Evolutionary conservation across 176 grass and related monocot species (phyloP), one percentile per base, ranked within the genome.

Genomic region (Eremochloa ophiuroides): DNA sequence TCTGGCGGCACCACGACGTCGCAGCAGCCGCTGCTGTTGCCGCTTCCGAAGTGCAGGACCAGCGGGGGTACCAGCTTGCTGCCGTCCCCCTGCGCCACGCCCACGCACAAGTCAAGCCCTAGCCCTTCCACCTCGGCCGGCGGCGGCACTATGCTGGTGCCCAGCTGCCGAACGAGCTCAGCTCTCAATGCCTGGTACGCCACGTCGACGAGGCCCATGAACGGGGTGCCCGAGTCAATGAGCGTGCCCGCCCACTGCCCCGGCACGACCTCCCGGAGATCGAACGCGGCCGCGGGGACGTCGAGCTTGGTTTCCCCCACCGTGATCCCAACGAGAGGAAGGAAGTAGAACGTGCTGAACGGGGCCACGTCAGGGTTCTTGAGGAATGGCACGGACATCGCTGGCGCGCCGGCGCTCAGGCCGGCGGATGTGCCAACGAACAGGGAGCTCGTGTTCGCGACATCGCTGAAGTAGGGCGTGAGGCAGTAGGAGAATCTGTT

Each of bases 401-500:
- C 39, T 17, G 40, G 1, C 38, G 15, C 4, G 66, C 10, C 2
- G 25, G 8, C 23, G 38, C 1, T 11, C 1, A 41, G 55, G 0
- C 10, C 26, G 41, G 76, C 76, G 40, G 76, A 64, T 10, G 40
- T 17, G 40, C 76, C 76, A 11, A 78, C 76, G 60, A 65, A 31
- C 17, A 78, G 27, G 41, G 0, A 10, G 40, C 76, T 78, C 76
- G 59, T 30, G 40, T 34, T 65, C 6, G n/a, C 0, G 26, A 17
- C 27, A 17, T 46, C 59, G 40, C 60, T 29, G 41, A 78, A 65
- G 56, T 79, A 85, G 0, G 42, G 56, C 2, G 83, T 79, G 56
- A 72, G 66, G 42, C 83, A 85, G 83, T 85, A 85, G 16, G 83
- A 72, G 83, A 85, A 85, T 25, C 9, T 53, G 8, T 3, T 51